These are phyloP conservation scores for Lactarius evosmus DNA, from an alignment of 768 basidiomycete species.

Conservation along the genomic window DNA sequence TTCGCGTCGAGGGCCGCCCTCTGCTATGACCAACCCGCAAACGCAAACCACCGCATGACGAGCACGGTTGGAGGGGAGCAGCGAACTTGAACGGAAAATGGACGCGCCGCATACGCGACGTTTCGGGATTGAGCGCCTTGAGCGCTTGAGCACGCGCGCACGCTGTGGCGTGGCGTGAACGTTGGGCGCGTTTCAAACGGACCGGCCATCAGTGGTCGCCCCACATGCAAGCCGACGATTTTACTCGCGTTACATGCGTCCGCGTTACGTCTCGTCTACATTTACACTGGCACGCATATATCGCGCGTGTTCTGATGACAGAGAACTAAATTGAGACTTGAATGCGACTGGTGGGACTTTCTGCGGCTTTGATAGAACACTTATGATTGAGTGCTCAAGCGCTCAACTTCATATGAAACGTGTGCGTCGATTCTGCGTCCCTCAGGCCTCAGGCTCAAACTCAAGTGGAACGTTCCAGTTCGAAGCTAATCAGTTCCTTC, in stretches of 20 bases:
- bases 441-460: neutral
- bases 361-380: neutral
- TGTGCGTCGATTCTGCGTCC: neutral
- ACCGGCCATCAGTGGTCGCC: neutral
- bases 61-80: neutral
- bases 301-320: neutral
- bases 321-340: neutral
- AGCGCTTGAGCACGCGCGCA: too few relatives aligned
- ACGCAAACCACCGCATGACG: too few relatives aligned
- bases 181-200: too few relatives aligned
- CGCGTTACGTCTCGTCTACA: neutral
- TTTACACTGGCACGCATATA: neutral
- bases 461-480: neutral
- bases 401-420: neutral
- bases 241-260: neutral
- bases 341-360: neutral
- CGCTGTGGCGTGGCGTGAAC: too few relatives aligned
- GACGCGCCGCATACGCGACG: constrained; percentile 17
- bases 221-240: neutral
- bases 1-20: neutral
- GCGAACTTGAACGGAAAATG: constrained; percentile 4
- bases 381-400: neutral
- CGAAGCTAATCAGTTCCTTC: neutral
- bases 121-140: neutral
- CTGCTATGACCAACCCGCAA: neutral